Conservation (phyloP, 495 filamentous ascomycete species). For the Penicillium paradoxum region DNA sequence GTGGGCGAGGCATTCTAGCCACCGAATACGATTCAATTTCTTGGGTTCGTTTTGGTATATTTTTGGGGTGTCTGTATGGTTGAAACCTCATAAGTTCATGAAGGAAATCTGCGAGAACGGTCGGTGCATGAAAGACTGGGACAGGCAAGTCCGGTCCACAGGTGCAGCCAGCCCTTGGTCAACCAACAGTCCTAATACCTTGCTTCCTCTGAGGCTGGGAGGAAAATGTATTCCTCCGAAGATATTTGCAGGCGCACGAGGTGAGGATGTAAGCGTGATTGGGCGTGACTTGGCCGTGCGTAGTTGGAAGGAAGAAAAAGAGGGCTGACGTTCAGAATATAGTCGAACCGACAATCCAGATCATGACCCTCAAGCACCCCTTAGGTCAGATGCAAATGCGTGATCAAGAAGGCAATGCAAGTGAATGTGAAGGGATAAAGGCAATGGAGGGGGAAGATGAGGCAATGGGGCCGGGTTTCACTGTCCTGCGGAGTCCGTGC, state of each 20-base stretch:
- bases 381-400: constrained; percentile 9
- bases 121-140: constrained; percentile 7
- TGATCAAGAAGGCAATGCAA: constrained; percentile 2
- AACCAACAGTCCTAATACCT: neutral
- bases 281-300: neutral
- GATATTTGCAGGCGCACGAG: neutral
- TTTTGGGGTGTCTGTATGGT: constrained; percentile 13
- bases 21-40: constrained; percentile 3
- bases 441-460: constrained; percentile 23
- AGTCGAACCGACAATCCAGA: neutral
- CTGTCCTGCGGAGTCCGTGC: constrained; percentile 20
- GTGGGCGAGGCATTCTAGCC: constrained; percentile 36
- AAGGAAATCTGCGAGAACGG: constrained; percentile 14
- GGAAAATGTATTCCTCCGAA: neutral
- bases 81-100: constrained; percentile 22
- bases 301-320: neutral
- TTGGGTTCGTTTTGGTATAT: constrained; percentile 10
- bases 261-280: neutral
- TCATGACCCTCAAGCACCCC: constrained; percentile 2
- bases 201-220: neutral
- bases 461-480: constrained; percentile 24
- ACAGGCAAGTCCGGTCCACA: constrained; percentile 1
- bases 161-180: neutral
- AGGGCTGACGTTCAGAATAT: neutral
- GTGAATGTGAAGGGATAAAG: constrained; percentile 13